These are phyloP conservation scores for Stagonosporopsis chrysanthemi DNA, from an alignment of 2,329 filamentous ascomycete species.

Conservation along the genomic window DNA sequence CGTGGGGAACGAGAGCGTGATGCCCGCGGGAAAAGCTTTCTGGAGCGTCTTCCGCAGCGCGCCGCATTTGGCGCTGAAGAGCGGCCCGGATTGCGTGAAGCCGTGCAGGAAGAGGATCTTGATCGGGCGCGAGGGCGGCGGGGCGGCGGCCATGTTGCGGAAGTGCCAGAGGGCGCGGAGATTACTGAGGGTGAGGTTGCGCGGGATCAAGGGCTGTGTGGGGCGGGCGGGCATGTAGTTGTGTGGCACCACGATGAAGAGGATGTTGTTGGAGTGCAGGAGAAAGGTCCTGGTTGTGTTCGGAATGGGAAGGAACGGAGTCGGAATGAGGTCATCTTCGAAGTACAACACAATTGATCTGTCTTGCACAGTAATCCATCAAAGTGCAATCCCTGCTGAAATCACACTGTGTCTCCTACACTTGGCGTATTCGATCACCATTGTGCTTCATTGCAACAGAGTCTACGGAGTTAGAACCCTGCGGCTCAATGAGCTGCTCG, in stretches of 20 bases:
- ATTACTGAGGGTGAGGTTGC: conserved; percentile 26
- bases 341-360: not conserved
- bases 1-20: conserved; percentile 58
- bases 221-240: conserved; percentile 1
- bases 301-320: conserved; percentile 7
- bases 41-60: conserved; percentile 80
- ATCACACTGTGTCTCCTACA: not conserved
- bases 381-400: too few species aligned
- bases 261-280: not conserved
- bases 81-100: conserved; percentile 86
- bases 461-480: not conserved
- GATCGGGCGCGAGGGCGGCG: conserved; percentile 47
- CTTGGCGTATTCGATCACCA: not conserved
- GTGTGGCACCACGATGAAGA: not conserved
- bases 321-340: conserved; percentile 15
- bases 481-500: not conserved
- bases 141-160: conserved; percentile 42
- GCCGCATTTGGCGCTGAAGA: conserved; percentile 89
- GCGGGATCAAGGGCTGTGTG: conserved; percentile 11
- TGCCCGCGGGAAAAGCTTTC: conserved; percentile 71
- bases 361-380: not conserved
- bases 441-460: not conserved
- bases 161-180: conserved; percentile 27
- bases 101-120: conserved; percentile 65
- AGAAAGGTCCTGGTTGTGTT: not conserved